Base-by-base conservation (phyloP, 495 filamentous ascomycete species). In the Trichoderma asperelloides region DNA sequence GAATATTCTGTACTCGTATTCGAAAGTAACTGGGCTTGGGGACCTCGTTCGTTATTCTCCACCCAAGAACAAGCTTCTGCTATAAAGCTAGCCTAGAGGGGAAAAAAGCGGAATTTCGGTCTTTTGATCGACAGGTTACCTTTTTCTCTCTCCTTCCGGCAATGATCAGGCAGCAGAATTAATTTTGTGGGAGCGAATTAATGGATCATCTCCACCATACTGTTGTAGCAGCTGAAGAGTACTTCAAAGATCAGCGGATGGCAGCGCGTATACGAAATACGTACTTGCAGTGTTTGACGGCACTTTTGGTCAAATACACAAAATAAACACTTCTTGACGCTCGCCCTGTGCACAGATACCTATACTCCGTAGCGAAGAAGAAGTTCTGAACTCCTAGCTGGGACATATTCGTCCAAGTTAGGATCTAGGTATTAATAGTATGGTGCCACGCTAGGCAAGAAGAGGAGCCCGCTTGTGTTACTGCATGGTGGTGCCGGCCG, bases 111-210 rank as follows among this genome's bases (percentile, higher is more conserved):
- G 11, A 18, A 30, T 33, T 60, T 25, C 8, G 55, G 28, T 12
- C 16, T 60, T 13, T 51, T 25, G 18, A 13, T 28, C 30, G 55
- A 30, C 25, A 12, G 25, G 11, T 18, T 12, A 12, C 23, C 7
- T 60, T 13, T 60, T 51, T 7, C 41, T 55, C 49, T n/a, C 28
- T 25, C 25, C 25, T 30, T 60, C 16, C 16, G 55, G 27, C 55
- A 25, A 60, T 21, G 55, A 60, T 60, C 55, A 60, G 55, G 55
- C 55, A 60, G 55, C 55, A 60, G 55, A 60, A 60, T 60, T 60
- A 60, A 30, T 60, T 60, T 28, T 60, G 27, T 27, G 55, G 27
- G 25, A 60, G 25, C 55, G 16, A 12, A n/a, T 47, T 47, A 15
- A 47, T 47, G 13, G 43, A n/a, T 6, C 43, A 60, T 60, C 55